A percentile compares a stretch with the other conserved stretches of the same genome.
Conservation (phyloP, 305 asterid genomes). For the Fraxinus greggii region DNA sequence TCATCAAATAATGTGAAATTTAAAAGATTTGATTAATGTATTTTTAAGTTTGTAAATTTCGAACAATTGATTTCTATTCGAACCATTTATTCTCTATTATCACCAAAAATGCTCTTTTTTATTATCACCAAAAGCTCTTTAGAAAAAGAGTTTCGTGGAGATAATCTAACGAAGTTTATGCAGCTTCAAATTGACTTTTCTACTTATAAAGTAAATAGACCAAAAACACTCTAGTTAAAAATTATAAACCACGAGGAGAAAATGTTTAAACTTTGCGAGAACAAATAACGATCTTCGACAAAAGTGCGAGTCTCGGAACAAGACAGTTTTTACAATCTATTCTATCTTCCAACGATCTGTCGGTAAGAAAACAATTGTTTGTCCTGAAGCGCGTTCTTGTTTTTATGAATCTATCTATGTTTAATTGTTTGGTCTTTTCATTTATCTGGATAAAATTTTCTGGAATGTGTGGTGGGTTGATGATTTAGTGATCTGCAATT, state of each 20-base stretch:
- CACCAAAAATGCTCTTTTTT: no score
- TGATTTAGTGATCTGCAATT: slow-evolving; percentile 21
- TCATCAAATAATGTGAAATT: no score
- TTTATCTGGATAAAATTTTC: background rate
- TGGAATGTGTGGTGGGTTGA: background rate
- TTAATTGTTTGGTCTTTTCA: background rate
- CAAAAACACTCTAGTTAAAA: background rate
- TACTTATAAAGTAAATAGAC: no score
- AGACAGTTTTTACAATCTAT: slow-evolving; percentile 6
- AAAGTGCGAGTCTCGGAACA: slow-evolving; percentile 15
- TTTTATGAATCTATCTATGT: background rate
- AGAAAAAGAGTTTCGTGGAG: background rate
- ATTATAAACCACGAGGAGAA: background rate
- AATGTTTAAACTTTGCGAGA: slow-evolving; percentile 7
- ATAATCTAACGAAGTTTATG: background rate
- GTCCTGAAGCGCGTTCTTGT: background rate
- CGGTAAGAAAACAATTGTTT: slow-evolving; percentile 19
- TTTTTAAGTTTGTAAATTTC: no score
- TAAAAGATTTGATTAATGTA: no score
- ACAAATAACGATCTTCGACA: slow-evolving; percentile 32
- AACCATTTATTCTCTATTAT: no score
- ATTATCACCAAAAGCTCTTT: background rate
- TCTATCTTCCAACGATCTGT: slow-evolving; percentile 28
- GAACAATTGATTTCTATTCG: no score
- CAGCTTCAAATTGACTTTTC: background rate